Conservation (phyloP, 257 asterid genomes). For the Solanum sejunctum region DNA sequence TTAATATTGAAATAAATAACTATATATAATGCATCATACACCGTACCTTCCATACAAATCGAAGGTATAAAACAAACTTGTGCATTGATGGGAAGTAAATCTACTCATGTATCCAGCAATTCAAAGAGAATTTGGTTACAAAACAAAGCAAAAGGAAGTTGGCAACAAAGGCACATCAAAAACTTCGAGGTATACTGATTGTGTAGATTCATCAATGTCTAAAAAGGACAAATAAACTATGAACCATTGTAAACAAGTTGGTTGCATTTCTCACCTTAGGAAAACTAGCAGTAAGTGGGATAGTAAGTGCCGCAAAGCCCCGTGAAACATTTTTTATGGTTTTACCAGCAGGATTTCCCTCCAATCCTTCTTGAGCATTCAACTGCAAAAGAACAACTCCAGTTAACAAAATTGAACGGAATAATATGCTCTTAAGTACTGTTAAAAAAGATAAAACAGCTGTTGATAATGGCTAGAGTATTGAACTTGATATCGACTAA, state of each 20-base stretch:
- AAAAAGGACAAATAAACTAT: not conserved
- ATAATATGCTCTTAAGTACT: not conserved
- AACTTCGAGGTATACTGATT: not conserved
- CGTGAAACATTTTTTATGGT: conserved; percentile 64
- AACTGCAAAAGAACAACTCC: conserved; percentile 20
- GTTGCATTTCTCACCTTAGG: conserved; percentile 40
- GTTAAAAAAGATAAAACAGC: not conserved
- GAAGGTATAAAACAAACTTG: not conserved
- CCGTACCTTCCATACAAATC: not conserved
- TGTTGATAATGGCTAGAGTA: not conserved
- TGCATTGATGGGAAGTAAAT: not conserved
- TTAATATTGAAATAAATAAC: not conserved
- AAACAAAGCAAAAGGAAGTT: not conserved
- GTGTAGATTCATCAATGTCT: not conserved
- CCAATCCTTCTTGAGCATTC: conserved; percentile 88
- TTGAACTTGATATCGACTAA: not conserved
- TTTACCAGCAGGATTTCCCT: conserved; percentile 61
- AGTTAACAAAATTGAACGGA: not conserved
- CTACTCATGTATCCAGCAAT: not conserved
- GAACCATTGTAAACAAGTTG: not conserved
- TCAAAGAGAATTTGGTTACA: not conserved
- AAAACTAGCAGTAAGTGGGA: conserved; percentile 64
- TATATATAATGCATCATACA: not conserved
- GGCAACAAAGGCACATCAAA: not conserved
- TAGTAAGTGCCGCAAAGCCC: conserved; percentile 59